Evolutionary conservation across 371 early-diverging fungal genomes (phyloP).

Genomic region (Apophysomyces variabilis): DNA sequence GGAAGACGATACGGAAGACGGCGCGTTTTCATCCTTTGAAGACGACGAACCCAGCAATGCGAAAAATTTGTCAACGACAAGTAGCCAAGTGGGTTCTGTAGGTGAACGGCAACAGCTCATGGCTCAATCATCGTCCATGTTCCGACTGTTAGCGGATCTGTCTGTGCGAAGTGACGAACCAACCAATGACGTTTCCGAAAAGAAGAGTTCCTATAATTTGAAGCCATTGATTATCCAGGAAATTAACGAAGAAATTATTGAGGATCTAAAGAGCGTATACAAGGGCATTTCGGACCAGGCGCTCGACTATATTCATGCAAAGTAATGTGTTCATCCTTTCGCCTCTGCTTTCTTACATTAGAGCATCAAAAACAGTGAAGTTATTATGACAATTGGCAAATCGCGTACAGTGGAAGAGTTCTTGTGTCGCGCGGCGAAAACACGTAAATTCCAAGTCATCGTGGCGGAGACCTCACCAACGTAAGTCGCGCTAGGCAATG

Average conservation of each 20-base stretch:
- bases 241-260: conserved; percentile 82
- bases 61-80: conserved; percentile 24
- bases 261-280: conserved; percentile 76
- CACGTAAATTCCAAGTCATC: conserved; percentile 91
- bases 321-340: conserved; percentile 48
- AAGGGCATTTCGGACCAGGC: conserved; percentile 80
- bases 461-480: conserved; percentile 91
- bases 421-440: conserved; percentile 82
- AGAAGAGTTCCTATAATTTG: conserved; percentile 48
- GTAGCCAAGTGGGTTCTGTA: conserved; percentile 28
- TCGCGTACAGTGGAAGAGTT: conserved; percentile 89
- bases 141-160: conserved; percentile 61
- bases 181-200: conserved; percentile 35
- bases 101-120: conserved; percentile 25
- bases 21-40: conserved; percentile 19
- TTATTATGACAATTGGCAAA: conserved; percentile 92
- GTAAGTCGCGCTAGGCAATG: conserved; percentile 40
- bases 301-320: conserved; percentile 87
- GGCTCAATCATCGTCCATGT: conserved; percentile 66
- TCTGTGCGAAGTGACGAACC: conserved; percentile 25
- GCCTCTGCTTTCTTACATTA: not conserved
- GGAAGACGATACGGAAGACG: conserved; percentile 29
- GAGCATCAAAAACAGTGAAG: conserved; percentile 67
- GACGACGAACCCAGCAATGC: conserved; percentile 18
- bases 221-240: conserved; percentile 81